Base-by-base conservation (phyloP, 2,329 filamentous ascomycete genomes). In the Fusarium sororula region DNA sequence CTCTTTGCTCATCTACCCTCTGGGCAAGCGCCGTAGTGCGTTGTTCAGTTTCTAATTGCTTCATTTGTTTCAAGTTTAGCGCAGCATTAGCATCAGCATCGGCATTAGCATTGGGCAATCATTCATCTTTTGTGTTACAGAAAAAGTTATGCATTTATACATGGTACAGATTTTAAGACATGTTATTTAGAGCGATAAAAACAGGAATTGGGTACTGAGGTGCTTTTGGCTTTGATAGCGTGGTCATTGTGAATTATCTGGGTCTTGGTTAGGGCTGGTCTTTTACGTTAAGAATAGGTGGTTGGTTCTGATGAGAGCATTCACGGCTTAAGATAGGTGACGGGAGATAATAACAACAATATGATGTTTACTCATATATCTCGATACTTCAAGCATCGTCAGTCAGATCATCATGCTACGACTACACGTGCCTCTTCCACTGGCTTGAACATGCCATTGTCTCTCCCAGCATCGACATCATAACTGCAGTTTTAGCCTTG, bases 11-110 rank as follows among this genome's bases (percentile, higher is more conserved):
- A 80, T 88, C 11, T 87, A 87, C 70, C 86, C 86, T 11, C 79
- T 87, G 39, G 86, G 85, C 44, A 87, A 87, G 78, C 82, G 85
- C 48, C 83, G 86, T 48, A 87, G 85, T 66, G 85, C 85, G 9
- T 77, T 87, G 15, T 87, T 87, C 77, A 87, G 85, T 65, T 85
- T 87, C 64, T 87, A 75, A 61, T 50, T 57, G 41, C 15, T 56
- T 63, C 56, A 12, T 66, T 56, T 37, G 47, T 47, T 30, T 55
- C 30, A 54, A 45, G 13, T 64, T 69, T 22, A 58, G 48, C 65
- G 51, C 20, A 58, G 59, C 72, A 67, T 68, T 35, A 57, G 62
- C 61, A 35, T 32, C 13, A 14, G 32, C 32, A 35, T 68, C 13
- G 17, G 47, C 54, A 51, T 53, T 8, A 39, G 54, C 55, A 51